phyloP scores from a whole-genome alignment of 1,139 yeast genomes.

The Entelexis paramagnoliae region DNA sequence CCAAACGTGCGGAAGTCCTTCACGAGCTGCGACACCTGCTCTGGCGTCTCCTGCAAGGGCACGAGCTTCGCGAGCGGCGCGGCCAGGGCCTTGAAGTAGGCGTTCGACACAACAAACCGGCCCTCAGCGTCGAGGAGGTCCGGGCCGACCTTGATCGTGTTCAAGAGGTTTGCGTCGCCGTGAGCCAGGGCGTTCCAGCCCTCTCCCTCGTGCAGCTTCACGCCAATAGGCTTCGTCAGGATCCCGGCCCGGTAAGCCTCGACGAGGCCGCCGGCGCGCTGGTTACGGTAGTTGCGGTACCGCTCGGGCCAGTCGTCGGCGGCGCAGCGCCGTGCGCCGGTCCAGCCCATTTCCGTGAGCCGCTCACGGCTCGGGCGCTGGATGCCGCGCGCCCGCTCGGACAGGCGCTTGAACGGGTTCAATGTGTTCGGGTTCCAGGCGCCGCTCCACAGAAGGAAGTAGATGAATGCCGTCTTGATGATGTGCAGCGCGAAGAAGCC shows the following conservation, averaged over 20 bases:
- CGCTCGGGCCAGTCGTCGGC: conserved; percentile 61
- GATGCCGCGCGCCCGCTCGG: conserved; percentile 24
- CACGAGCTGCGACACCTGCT: conserved; percentile 21
- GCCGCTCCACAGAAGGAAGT: conserved; percentile 54
- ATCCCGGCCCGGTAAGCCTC: conserved; percentile 68
- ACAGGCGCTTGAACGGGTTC: conserved; percentile 34
- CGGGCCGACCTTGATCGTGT: conserved; percentile 22
- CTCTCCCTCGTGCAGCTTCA: conserved; percentile 59
- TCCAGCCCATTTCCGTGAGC: conserved; percentile 74
- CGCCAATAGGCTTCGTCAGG: conserved; percentile 52
- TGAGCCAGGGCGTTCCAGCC: conserved; percentile 42
- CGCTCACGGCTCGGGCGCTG: conserved; percentile 40
- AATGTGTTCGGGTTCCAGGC: conserved; percentile 61
- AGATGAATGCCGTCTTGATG: conserved; percentile 50
- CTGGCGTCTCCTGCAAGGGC: conserved; percentile 12
- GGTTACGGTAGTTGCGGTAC: conserved; percentile 55
- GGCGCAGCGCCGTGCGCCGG: conserved; percentile 70
- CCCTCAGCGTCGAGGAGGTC: conserved; percentile 25
- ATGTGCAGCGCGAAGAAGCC: conserved; percentile 60
- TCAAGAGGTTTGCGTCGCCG: conserved; percentile 12
- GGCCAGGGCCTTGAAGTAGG: conserved; percentile 26
- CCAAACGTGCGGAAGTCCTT: conserved; percentile 27
- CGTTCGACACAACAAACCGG: conserved; percentile 26
- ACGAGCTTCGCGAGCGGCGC: conserved; percentile 23
- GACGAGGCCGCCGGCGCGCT: conserved; percentile 65